Base-by-base conservation (phyloP, 371 early-diverging fungal species). In the Nematocida sp. region DNA sequence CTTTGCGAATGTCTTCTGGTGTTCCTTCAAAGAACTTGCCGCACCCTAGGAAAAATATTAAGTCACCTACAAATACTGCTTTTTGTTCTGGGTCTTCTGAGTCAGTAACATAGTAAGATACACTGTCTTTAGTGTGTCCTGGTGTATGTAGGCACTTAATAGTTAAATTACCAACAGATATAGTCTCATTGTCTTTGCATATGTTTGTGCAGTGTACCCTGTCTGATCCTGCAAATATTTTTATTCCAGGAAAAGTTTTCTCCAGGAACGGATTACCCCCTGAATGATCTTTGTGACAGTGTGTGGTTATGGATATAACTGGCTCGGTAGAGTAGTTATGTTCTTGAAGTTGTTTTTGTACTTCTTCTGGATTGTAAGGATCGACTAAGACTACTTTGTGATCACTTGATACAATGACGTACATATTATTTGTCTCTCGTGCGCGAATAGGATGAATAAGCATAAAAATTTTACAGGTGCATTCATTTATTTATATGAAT, bases 1-100 rank as follows among this genome's bases (percentile, higher is more conserved):
- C 35, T 15, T 52, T 27, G 13, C 63, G 17, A 78, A 83, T 82
- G 46, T 78, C 74, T 31, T 63, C 54, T 23, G 77, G 74, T 3
- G 70, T 75, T 21, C 82, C 83, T 76, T 80, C 81, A 63, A 78
- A 78, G 58, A 83, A 80, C 38, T 61, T 65, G 29, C 83, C 83
- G 47, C 78, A 78, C 1, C 83, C 83, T 11, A 83, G 67, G 23
- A 75, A 80, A 49, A 83, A 81, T 1, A 83, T 35, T 15, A 80
- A 80, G 63, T 81, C 83, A 0, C 83, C 83, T 27, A 78, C 77
- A 31, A 79, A 57, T 29, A 81, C 47, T 40, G 63, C 78, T 25
- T 65, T 27, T 41, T 51, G 48, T 0, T 7, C 5, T 7, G 7
- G 40, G 23, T 23, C 35, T 1, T 15, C n/a, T 15, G 19, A n/a